Evolutionary conservation across 2,329 filamentous ascomycete species (phyloP).

Genomic region (Zelopaecilomyces penicillatus): DNA sequence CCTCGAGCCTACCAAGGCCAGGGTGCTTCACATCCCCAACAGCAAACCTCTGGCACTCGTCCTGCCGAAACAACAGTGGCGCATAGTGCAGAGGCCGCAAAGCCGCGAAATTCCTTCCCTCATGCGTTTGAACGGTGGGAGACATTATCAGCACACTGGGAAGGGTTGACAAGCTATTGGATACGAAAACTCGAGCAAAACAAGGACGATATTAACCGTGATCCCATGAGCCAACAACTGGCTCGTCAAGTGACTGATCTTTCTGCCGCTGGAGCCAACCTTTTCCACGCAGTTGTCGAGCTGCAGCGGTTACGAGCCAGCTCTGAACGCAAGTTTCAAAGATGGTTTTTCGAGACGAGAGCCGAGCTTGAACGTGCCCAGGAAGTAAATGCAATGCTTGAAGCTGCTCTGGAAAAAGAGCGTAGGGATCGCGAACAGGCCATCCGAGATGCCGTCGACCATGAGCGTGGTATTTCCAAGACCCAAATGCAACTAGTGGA

Average conservation of each 20-base stretch:
- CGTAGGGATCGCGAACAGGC: conserved; percentile 60
- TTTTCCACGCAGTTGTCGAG: conserved; percentile 97
- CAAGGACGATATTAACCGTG: conserved; percentile 71
- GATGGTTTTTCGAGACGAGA: conserved; percentile 96
- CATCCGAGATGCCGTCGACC: conserved; percentile 55
- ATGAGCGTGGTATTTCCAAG: conserved; percentile 64
- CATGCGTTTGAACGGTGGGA: conserved; percentile 99
- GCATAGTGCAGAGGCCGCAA: conserved; percentile 16
- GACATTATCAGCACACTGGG: conserved; percentile 93
- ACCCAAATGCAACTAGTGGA: conserved; percentile 75
- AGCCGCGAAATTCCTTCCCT: conserved; percentile 67
- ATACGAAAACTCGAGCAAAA: conserved; percentile 88
- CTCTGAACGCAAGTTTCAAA: conserved; percentile 94
- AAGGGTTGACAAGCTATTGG: conserved; percentile 95
- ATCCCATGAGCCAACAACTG: conserved; percentile 79
- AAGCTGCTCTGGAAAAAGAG: conserved; percentile 66
- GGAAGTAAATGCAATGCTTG: conserved; percentile 74
- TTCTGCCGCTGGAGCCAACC: conserved; percentile 91
- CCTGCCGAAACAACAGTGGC: conserved; percentile 11
- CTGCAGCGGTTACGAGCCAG: conserved; percentile 87
- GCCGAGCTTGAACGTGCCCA: conserved; percentile 77
- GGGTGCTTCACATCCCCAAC: conserved; percentile 13
- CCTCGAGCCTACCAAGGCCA: conserved; percentile 7
- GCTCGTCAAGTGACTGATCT: conserved; percentile 92
- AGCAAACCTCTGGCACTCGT: conserved; percentile 11